Percentiles rank a stretch among this genome's conserved stretches.
phyloP scores from a whole-genome alignment of 1,139 yeast species.

The Hyphopichia pseudoburtonii region DNA sequence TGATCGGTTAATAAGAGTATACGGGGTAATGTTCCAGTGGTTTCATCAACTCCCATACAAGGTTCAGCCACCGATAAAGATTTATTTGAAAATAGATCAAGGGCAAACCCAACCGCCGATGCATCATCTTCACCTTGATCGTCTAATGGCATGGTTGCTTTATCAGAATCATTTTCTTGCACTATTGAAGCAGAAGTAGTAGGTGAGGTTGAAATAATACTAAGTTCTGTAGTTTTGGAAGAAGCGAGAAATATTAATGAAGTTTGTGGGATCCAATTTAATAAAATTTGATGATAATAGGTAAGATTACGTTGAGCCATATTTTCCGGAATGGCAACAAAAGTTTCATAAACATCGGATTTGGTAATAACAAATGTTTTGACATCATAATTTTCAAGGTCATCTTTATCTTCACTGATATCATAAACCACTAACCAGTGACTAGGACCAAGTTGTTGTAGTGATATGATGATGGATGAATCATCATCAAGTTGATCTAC shows the following conservation, averaged over 20 bases:
- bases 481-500: background rate
- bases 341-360: slow-evolving; percentile 27
- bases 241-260: slow-evolving; percentile 49
- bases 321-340: slow-evolving; percentile 62
- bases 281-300: slow-evolving; percentile 45
- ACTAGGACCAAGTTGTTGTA: background rate
- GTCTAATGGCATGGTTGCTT: slow-evolving; percentile 72
- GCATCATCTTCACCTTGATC: slow-evolving; percentile 57
- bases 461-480: background rate
- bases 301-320: slow-evolving; percentile 47
- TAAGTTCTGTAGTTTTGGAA: slow-evolving; percentile 62
- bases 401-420: slow-evolving; percentile 5
- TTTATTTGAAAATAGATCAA: slow-evolving; percentile 53
- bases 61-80: slow-evolving; percentile 46
- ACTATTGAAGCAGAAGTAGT: slow-evolving; percentile 22
- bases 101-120: slow-evolving; percentile 64
- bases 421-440: slow-evolving; percentile 12
- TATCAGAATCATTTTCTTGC: slow-evolving; percentile 64
- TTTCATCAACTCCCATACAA: slow-evolving; percentile 55
- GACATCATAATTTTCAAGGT: background rate
- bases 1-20: slow-evolving; percentile 60
- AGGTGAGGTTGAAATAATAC: slow-evolving; percentile 35
- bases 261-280: slow-evolving; percentile 40
- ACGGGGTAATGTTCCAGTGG: slow-evolving; percentile 57
- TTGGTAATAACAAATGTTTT: slow-evolving; percentile 14